phyloP scores from a whole-genome alignment of 164 flowering plant species.

The Euptelea pleiosperma region DNA sequence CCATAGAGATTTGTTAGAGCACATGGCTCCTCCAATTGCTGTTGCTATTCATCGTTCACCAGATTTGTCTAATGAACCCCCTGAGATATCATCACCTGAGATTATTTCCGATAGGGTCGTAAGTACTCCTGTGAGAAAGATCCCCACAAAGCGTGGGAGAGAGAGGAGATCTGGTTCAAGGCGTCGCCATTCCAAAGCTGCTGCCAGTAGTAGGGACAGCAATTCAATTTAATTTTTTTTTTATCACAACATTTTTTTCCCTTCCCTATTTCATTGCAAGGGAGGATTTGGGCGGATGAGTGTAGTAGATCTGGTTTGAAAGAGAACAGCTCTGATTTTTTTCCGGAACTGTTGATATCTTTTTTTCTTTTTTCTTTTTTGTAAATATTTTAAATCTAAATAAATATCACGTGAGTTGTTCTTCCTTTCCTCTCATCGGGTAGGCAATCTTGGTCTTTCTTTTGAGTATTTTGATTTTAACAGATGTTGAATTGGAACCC shows the following conservation, averaged over 20 bases:
- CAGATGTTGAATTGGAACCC: neutral
- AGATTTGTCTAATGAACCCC: neutral
- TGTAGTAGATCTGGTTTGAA: constrained; percentile 8
- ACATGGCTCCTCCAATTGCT: constrained; percentile 18
- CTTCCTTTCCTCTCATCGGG: neutral
- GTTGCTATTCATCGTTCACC: constrained; percentile 19
- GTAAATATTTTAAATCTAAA: constrained; percentile 19
- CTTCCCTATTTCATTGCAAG: constrained; percentile 14
- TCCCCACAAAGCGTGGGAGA: constrained; percentile 40
- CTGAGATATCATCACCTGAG: constrained; percentile 4
- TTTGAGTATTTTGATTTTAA: neutral
- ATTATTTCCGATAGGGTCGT: constrained; percentile 2
- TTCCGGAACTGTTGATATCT: constrained; percentile 13
- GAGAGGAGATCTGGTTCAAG: constrained; percentile 53
- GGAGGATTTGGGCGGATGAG: constrained; percentile 17
- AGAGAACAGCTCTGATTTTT: constrained; percentile 6
- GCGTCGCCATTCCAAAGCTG: constrained; percentile 51
- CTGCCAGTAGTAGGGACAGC: constrained; percentile 33
- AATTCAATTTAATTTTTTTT: constrained; percentile 20
- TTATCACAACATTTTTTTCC: neutral
- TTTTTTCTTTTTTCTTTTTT: constrained; percentile 22
- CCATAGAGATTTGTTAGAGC: constrained; percentile 73
- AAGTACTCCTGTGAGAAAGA: constrained; percentile 30
- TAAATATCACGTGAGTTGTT: constrained; percentile 12
- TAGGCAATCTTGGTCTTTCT: neutral